Conservation (phyloP, 257 asterid species). For the Solanum pinnatisectum region DNA sequence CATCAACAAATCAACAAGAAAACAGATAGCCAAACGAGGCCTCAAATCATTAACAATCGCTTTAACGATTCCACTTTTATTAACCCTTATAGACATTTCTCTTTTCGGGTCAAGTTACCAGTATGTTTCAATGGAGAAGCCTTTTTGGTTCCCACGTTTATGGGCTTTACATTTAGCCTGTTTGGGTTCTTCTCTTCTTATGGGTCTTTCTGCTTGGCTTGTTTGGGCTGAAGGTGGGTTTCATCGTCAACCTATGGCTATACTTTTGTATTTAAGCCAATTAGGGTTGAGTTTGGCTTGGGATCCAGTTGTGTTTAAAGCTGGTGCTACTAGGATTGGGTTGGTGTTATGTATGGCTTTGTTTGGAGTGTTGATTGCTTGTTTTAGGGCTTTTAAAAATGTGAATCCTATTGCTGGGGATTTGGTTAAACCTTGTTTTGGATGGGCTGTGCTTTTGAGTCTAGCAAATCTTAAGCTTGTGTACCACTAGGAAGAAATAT, state of each 20-base stretch:
- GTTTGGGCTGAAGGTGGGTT: conserved; percentile 96
- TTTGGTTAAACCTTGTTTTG: conserved; percentile 58
- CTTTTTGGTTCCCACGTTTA: conserved; percentile 69
- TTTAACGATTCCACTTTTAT: conserved; percentile 44
- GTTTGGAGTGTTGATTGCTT: conserved; percentile 51
- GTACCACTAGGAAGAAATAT: conserved; percentile 3
- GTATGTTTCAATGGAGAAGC: conserved; percentile 46
- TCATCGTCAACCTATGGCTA: conserved; percentile 51
- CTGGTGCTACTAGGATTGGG: conserved; percentile 50
- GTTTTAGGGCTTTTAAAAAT: conserved; percentile 33
- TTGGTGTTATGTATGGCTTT: conserved; percentile 46
- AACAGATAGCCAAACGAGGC: conserved; percentile 59
- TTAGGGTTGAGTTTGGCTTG: conserved; percentile 47
- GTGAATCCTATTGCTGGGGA: conserved; percentile 77
- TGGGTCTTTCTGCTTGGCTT: conserved; percentile 85
- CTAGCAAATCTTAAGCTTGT: conserved; percentile 50
- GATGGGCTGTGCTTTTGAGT: conserved; percentile 52
- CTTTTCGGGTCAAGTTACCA: conserved; percentile 54
- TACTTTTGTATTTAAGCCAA: conserved; percentile 49
- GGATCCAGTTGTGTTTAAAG: conserved; percentile 76
- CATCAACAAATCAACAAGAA: neutral
- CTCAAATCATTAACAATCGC: conserved; percentile 59
- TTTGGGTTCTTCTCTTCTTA: conserved; percentile 37
- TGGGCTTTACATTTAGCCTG: conserved; percentile 79
- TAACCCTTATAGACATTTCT: conserved; percentile 40